A percentile compares a stretch with the other conserved stretches of the same genome.
phyloP scores from a whole-genome alignment of 192 early-diverging fungal species.

The Gaertneriomyces sp. region DNA sequence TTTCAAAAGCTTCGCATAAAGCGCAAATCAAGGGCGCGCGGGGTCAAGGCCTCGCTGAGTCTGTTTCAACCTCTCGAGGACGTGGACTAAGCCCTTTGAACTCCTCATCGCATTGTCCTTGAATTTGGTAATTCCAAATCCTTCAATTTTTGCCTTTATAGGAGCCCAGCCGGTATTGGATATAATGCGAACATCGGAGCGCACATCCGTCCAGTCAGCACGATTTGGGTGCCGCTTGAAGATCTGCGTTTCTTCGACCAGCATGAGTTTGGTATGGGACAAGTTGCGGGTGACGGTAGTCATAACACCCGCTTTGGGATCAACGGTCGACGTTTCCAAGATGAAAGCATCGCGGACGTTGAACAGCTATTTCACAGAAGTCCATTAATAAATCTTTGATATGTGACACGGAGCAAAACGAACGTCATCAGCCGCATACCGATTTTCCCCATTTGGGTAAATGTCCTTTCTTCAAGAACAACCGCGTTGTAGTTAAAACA shows the following conservation, averaged over 20 bases:
- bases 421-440: constrained; percentile 13
- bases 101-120: constrained; percentile 69
- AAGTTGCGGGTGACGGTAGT: constrained; percentile 82
- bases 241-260: constrained; percentile 88
- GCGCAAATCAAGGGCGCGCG: too few species aligned
- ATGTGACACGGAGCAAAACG: background rate
- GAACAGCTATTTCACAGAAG: constrained; percentile 57
- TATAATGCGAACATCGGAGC: constrained; percentile 80
- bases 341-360: constrained; percentile 83
- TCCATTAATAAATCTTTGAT: background rate
- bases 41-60: too few species aligned
- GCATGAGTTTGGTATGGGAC: constrained; percentile 87
- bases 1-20: too few species aligned
- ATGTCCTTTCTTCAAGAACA: constrained; percentile 84
- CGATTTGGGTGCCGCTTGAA: constrained; percentile 30
- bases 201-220: constrained; percentile 61
- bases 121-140: constrained; percentile 82
- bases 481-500: constrained; percentile 77
- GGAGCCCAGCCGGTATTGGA: constrained; percentile 80
- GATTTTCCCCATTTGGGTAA: constrained; percentile 82
- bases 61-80: constrained; percentile 36
- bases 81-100: constrained; percentile 45
- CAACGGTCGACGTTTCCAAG: constrained; percentile 83
- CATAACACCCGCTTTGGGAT: constrained; percentile 74
- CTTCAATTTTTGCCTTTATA: constrained; percentile 77